Conservation (phyloP, 345 rosid species). For the Durio zibethinus region DNA sequence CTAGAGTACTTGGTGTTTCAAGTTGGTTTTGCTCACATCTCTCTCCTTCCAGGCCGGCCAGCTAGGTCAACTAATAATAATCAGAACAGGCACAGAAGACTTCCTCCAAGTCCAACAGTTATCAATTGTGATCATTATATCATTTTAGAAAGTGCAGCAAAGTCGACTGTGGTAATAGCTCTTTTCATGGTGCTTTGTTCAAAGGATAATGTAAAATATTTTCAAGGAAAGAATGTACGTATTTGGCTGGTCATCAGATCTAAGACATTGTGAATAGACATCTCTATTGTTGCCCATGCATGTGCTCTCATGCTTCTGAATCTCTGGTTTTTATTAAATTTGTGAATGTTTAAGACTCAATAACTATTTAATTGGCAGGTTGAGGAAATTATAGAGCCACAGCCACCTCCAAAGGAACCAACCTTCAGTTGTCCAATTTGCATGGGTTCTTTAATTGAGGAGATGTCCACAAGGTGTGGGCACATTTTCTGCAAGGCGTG, state of each 20-base stretch:
- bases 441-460: constrained; percentile 68
- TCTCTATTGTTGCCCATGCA: not conserved
- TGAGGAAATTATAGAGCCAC: constrained; percentile 20
- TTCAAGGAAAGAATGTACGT: not conserved
- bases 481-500: constrained; percentile 89
- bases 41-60: constrained; percentile 26
- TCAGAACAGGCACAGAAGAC: constrained; percentile 44
- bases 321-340: not conserved
- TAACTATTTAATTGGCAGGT: constrained; percentile 28
- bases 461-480: constrained; percentile 88
- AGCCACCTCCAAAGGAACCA: constrained; percentile 60
- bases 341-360: constrained; percentile 1
- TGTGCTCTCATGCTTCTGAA: not conserved
- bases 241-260: not conserved
- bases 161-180: constrained; percentile 34
- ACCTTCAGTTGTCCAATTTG: constrained; percentile 90
- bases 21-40: constrained; percentile 7
- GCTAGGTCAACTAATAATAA: constrained; percentile 27
- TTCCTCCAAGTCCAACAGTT: constrained; percentile 24
- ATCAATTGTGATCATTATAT: constrained; percentile 39
- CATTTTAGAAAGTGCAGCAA: constrained; percentile 47
- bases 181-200: not conserved
- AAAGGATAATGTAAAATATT: not conserved
- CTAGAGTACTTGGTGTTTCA: not conserved
- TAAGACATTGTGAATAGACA: not conserved